A percentile compares a stretch with the other conserved stretches of the same genome.
These are phyloP conservation scores for Pulveroboletus sp. DNA, from an alignment of 768 basidiomycete species.

Conservation along the genomic window DNA sequence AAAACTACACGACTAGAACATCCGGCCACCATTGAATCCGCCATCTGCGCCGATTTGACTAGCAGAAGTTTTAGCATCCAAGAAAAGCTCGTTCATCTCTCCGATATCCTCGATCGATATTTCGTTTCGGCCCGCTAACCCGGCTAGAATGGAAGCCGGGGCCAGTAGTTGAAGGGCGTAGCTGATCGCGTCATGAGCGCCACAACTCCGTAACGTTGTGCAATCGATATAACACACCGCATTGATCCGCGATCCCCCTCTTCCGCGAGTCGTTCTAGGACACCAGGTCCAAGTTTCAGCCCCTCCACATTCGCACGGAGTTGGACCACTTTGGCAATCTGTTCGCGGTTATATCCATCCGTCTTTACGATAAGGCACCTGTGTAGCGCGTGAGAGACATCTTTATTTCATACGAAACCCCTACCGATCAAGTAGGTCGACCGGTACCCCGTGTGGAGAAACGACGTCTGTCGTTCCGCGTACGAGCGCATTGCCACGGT, in stretches of 20 bases:
- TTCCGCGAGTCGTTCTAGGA: conserved; percentile 73
- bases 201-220: conserved; percentile 7
- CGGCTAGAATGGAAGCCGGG: conserved; percentile 84
- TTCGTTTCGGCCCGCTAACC: conserved; percentile 69
- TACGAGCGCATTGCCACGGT: conserved; percentile 88
- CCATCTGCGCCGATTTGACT: conserved; percentile 43
- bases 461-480: conserved; percentile 91
- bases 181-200: conserved; percentile 36
- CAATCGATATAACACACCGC: conserved; percentile 45
- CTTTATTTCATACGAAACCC: conserved; percentile 14
- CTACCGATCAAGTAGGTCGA: conserved; percentile 90
- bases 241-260: conserved; percentile 83
- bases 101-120: conserved; percentile 85
- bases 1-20: conserved; percentile 24
- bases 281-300: conserved; percentile 66
- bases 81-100: conserved; percentile 92
- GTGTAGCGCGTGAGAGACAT: conserved; percentile 8
- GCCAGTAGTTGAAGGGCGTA: conserved; percentile 90
- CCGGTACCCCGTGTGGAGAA: conserved; percentile 89
- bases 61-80: conserved; percentile 88
- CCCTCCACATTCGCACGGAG: conserved; percentile 86
- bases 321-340: conserved; percentile 83
- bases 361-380: conserved; percentile 97
- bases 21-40: conserved; percentile 31
- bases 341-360: conserved; percentile 72